Evolutionary conservation across 768 basidiomycete species (phyloP), one percentile per base, ranked within the genome.

Genomic region (Gelatoporia subvermispora): DNA sequence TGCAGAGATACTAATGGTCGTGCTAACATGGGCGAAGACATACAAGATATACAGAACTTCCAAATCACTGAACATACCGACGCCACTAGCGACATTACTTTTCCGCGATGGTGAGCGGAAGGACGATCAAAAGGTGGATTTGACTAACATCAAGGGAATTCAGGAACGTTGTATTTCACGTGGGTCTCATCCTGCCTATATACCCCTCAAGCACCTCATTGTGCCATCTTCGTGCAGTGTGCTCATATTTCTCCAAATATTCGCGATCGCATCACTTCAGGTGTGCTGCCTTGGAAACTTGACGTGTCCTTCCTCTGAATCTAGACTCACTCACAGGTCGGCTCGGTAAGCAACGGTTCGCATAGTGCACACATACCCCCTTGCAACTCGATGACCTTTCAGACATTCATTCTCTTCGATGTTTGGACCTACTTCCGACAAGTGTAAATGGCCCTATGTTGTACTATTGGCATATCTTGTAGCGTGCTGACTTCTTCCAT

Each of bases 391-490:
- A n/a, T n/a, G n/a, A 21, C 20, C 8, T 11, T 28, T 17, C 35
- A 55, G 50, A 15, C 22, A 3, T 51, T 51, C 50, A 24, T 48
- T 9, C 46, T 54, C 16, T 54, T 47, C 42, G 49, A 42, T 24
- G 48, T 55, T 5, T 55, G 50, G 50, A 50, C 54, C 1, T 49
- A 46, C 37, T 55, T 55, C 50, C 47, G 48, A 4, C 54, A 55
- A 49, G 54, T 47, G 54, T 55, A 43, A 8, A 50, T n/a, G 10
- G 20, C 8, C 24, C 21, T 25, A 16, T 20, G 37, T 20, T 20
- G n/a, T n/a, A n/a, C 7, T 5, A 16, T 16, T 13, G n/a, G 5
- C 7, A n/a, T n/a, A n/a, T n/a, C n/a, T n/a, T n/a, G n/a, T n/a
- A 35, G 4, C n/a, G n/a, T 34, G 37, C 21, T 3, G 7, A 31